phyloP scores from a whole-genome alignment of 768 basidiomycete genomes.

The Dioszegia hungarica region DNA sequence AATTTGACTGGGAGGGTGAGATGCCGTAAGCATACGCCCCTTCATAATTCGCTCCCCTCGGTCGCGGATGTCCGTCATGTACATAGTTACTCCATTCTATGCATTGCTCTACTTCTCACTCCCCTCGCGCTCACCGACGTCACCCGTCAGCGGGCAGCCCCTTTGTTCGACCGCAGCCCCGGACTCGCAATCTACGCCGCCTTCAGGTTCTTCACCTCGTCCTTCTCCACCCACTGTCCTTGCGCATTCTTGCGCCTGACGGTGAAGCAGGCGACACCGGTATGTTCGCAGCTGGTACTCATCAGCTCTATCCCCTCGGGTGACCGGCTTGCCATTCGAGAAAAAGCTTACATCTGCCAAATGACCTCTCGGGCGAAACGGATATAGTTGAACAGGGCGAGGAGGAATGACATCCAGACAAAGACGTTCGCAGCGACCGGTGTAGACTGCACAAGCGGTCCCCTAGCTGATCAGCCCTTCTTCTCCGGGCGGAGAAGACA shows the following conservation, averaged over 20 bases:
- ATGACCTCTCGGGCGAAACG: constrained; percentile 81
- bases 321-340: neutral
- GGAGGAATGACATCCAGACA: constrained; percentile 63
- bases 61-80: too few relatives aligned
- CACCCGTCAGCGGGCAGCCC: too few relatives aligned
- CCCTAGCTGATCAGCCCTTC: constrained; percentile 48
- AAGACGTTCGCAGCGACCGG: constrained; percentile 62
- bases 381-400: constrained; percentile 67
- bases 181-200: too few relatives aligned
- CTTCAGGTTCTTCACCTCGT: constrained; percentile 21
- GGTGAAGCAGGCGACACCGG: constrained; percentile 92
- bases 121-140: too few relatives aligned
- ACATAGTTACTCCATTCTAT: too few relatives aligned
- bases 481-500: constrained; percentile 1
- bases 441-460: constrained; percentile 71
- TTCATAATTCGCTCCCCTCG: too few relatives aligned
- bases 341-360: constrained; percentile 50
- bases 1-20: too few relatives aligned
- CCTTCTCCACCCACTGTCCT: constrained; percentile 47
- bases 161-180: too few relatives aligned
- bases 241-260: constrained; percentile 71
- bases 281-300: constrained; percentile 67
- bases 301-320: neutral
- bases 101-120: too few relatives aligned
- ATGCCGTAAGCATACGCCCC: too few relatives aligned